Evolutionary conservation across 2,329 filamentous ascomycete genomes (phyloP).

Genomic region (Aaosphaeria arxii): DNA sequence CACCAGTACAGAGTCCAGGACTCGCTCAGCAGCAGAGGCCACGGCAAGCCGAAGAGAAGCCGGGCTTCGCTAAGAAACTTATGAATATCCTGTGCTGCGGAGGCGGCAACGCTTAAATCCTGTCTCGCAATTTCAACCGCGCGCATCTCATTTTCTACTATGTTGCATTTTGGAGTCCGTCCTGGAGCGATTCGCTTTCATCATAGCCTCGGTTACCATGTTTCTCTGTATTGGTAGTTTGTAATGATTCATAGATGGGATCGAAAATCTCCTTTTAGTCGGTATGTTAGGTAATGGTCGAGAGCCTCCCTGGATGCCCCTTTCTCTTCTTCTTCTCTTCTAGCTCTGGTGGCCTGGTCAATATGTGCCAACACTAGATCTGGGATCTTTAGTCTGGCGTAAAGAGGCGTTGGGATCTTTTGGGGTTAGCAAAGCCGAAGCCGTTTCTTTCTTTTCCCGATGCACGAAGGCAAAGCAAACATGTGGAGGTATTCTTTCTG

Average conservation of each 20-base stretch:
- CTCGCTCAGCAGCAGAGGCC: conserved; percentile 54
- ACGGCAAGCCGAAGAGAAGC: conserved; percentile 67
- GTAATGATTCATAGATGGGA: conserved; percentile 41
- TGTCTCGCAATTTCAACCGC: conserved; percentile 1
- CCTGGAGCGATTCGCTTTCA: conserved; percentile 25
- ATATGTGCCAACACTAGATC: conserved; percentile 11
- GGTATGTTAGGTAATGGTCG: conserved; percentile 30
- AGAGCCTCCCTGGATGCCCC: conserved; percentile 25
- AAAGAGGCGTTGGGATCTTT: conserved; percentile 21
- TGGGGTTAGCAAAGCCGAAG: conserved; percentile 13
- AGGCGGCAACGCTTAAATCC: conserved; percentile 22
- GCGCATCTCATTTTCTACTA: conserved; percentile 12
- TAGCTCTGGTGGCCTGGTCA: conserved; percentile 9
- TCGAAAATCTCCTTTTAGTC: conserved; percentile 30
- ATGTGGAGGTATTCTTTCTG: conserved; percentile 1
- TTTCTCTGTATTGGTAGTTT: conserved; percentile 40
- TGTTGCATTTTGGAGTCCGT: conserved; percentile 35
- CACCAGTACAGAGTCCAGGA: conserved; percentile 36
- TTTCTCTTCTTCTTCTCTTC: conserved; percentile 20
- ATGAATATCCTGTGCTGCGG: conserved; percentile 90
- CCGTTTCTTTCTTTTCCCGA: conserved; percentile 18
- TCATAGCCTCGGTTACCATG: conserved; percentile 17
- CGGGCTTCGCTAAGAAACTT: conserved; percentile 84
- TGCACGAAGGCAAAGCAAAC: neutral
- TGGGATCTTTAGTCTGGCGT: conserved; percentile 20